Base-by-base conservation (phyloP, 768 basidiomycete species). In the Leccinum arenicola region DNA sequence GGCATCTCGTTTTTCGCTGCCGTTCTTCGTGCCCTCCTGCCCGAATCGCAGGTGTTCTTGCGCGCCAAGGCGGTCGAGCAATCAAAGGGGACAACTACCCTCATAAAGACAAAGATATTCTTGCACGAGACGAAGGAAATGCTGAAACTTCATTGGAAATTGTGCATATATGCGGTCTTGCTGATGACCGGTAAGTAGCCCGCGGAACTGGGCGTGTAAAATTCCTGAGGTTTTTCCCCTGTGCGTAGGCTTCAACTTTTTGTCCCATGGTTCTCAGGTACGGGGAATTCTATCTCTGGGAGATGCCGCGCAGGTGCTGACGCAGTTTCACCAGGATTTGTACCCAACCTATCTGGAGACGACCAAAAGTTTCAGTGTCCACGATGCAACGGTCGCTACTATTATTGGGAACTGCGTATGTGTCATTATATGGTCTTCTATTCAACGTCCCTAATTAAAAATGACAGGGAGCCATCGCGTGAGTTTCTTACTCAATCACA, bases 131-230 rank as follows among this genome's bases (percentile, higher is more conserved):
- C 85, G 0, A 78, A 81, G 58, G 76, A 75, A 56, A 96, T 95
- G 92, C 74, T 95, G 31, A 91, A 83, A 76, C 72, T 66, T 12
- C 91, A 97, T 68, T 96, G 93, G 93, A 63, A 85, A 12, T 69
- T 90, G 35, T 93, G 89, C 69, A 84, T 95, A 52, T 95, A 95
- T 66, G 89, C 89, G 1, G 81, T 95, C 19, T 74, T 93, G 51
- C 80, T 95, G 56, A 91, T 94, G 89, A 85, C 87, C 2, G 78
- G 77, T 76, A 40, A 51, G 68, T 65, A 10, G 29, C 52, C 25
- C 35, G 49, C 12, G 35, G 21, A 21, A 17, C 11, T 12, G 14
- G 35, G 29, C 4, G 29, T 47, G 61, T 1, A 48, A 60, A 9
- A 15, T 15, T 21, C 14, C 65, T 25, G 55, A 48, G 10, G 38